Evolutionary conservation across 1,284 basidiomycete genomes (phyloP), one percentile per base, ranked within the genome.

Genomic region (Sanghuangporus sanghuang): DNA sequence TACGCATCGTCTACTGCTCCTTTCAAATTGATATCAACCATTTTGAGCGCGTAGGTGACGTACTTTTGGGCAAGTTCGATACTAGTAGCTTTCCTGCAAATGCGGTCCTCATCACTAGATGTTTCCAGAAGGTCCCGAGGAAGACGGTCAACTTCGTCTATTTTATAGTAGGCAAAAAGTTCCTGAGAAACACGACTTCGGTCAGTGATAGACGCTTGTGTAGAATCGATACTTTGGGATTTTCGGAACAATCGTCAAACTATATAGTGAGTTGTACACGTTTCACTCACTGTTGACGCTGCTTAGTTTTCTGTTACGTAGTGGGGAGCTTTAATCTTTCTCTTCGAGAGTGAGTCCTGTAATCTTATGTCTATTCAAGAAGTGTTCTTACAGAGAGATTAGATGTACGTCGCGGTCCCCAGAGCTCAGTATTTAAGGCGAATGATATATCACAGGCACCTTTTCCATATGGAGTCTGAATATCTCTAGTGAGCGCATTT

Each of bases 171-270:
- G 53, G 59, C 14, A 16, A 8, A 16, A 11, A 16, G 7, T 1
- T n/a, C 11, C 1, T 9, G 21, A 50, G 6, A 40, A 14, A 46
- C 1, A n/a, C n/a, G 23, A 2, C 1, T 12, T 16, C 23, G 2
- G 23, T 36, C 11, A 44, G 6, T 11, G 18, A 46, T 36, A 7
- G 14, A 39, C 6, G 5, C 2, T 14, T 5, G 18, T 9, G 12
- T 32, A 54, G 59, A 54, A 54, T n/a, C 59, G 59, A 6, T 61
- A 54, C 36, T 6, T 40, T 3, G 49, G 49, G 11, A 61, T 61
- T 39, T 40, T 61, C 7, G 36, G 49, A 11, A 32, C 48, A 18
- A 6, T 61, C 12, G 1, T 21, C 21, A n/a, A 7, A 7, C 2
- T n/a, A 6, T 46, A 46, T 46, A 7, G 44, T 46, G 5, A 46